Evolutionary conservation across 228 moss, liverwort and hornwort genomes (phyloP).

Genomic region (Sphagnum magellanicum): DNA sequence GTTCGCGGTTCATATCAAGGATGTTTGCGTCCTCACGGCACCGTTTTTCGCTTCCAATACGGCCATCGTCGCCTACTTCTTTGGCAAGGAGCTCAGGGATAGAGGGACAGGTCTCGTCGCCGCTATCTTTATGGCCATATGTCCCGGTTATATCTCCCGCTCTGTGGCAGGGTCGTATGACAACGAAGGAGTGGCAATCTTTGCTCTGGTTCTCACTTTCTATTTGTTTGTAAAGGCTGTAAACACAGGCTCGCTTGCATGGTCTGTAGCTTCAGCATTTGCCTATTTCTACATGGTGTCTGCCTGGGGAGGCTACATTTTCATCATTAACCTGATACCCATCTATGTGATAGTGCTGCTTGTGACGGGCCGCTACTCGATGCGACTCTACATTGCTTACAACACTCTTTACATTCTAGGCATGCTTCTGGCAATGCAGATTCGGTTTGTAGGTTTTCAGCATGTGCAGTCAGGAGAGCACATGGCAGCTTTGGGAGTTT

Average conservation of each 20-base stretch:
- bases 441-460: constrained; percentile 95
- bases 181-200: constrained; percentile 96
- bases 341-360: constrained; percentile 89
- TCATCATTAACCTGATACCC: constrained; percentile 93
- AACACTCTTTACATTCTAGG: constrained; percentile 84
- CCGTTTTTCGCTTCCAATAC: constrained; percentile 98
- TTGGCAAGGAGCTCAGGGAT: constrained; percentile 89
- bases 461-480: constrained; percentile 99
- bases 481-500: constrained; percentile 96
- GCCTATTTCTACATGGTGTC: constrained; percentile 99
- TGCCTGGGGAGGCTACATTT: constrained; percentile 99
- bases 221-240: constrained; percentile 96
- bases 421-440: constrained; percentile 97
- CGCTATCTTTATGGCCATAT: constrained; percentile 92
- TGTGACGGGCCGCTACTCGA: constrained; percentile 83
- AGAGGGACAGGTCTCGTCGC: constrained; percentile 84
- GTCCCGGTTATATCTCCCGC: constrained; percentile 94
- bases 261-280: constrained; percentile 85
- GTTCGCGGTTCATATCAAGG: constrained; percentile 84
- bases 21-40: constrained; percentile 93
- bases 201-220: constrained; percentile 86
- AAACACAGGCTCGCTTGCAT: constrained; percentile 86
- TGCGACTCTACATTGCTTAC: constrained; percentile 85
- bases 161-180: constrained; percentile 98
- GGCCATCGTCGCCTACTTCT: constrained; percentile 90